Evolutionary conservation across 139 green algal genomes (phyloP), one percentile per base, ranked within the genome.

Genomic region (Tetradesmus obliquus): DNA sequence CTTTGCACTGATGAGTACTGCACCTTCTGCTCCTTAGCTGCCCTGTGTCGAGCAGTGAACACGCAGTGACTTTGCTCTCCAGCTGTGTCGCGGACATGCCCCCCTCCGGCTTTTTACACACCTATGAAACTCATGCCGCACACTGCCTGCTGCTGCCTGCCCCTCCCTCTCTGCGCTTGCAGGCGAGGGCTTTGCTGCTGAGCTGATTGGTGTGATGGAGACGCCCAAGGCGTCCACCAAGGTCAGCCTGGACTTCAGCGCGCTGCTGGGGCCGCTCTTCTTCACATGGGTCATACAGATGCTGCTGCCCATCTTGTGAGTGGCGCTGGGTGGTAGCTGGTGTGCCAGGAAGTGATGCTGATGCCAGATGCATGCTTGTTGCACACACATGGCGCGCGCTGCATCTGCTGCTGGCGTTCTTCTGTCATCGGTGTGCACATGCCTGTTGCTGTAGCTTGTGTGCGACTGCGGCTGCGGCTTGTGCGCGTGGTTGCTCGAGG

Each of bases 231-330:
- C 54, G 1, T 89, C 58, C 8, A 95, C 90, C n/a, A 93, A 88
- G 55, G 88, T 98, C 10, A 91, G 84, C 19, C 92, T 99, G 10
- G 96, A 99, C 92, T 97, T 99, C 90, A 92, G 89, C 22, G 94
- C 92, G 0, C 88, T 99, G 7, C 92, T 99, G 69, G 97, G 97
- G 0, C 96, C 97, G 2, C 93, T 98, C 17, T 98, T 99, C 93
- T 98, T 96, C 94, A 94, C 87, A 9, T 98, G 97, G 96, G 92
- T 98, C 72, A 88, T 97, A 10, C 96, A 97, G 94, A 94, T 99
- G 93, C 94, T 98, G 84, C 93, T 98, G 80, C 97, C 97, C 2
- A 87, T 96, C 32, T 96, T 97, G 93, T 94, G 45, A 90, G 81
- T 90, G 69, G 24, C 82, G 76, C 76, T 79, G 10, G 96, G 74